These are phyloP conservation scores for Lyophyllum decastes DNA, from an alignment of 768 basidiomycete genomes.

Conservation along the genomic window DNA sequence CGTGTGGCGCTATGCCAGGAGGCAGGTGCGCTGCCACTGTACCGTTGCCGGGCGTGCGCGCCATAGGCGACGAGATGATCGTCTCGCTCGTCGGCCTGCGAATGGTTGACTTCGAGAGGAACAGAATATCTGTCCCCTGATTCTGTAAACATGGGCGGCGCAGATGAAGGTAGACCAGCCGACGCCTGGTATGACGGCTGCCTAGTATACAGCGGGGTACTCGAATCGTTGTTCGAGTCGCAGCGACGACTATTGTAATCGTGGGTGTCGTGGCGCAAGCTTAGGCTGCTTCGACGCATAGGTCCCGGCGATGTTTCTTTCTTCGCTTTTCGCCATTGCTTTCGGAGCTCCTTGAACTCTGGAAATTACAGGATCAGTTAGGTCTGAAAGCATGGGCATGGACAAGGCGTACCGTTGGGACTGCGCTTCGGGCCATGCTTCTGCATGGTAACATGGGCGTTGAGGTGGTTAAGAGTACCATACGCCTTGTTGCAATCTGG, in stretches of 20 bases:
- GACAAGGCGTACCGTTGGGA: constrained; percentile 59
- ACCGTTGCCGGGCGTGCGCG: constrained; percentile 30
- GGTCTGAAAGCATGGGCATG: constrained; percentile 10
- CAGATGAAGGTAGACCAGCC: constrained; percentile 29
- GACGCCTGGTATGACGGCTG: constrained; percentile 28
- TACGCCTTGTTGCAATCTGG: constrained; percentile 80
- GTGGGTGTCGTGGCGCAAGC: constrained; percentile 29
- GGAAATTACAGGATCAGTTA: constrained; percentile 20
- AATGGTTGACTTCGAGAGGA: constrained; percentile 32
- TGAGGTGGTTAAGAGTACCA: constrained; percentile 95
- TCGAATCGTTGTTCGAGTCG: constrained; percentile 22
- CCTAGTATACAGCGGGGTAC: constrained; percentile 18
- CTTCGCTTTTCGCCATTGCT: constrained; percentile 93
- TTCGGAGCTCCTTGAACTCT: constrained; percentile 99
- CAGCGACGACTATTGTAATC: constrained; percentile 32
- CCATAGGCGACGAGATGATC: constrained; percentile 25
- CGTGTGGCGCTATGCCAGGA: constrained; percentile 38
- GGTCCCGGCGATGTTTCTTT: constrained; percentile 55
- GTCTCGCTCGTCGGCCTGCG: constrained; percentile 32
- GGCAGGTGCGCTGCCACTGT: constrained; percentile 27
- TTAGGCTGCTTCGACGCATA: constrained; percentile 34
- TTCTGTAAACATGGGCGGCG: constrained; percentile 25
- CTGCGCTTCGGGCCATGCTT: constrained; percentile 90
- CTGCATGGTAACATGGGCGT: constrained; percentile 98
- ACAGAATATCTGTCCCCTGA: constrained; percentile 29